These are phyloP conservation scores for Glaciozyma martinii DNA, from an alignment of 768 basidiomycete genomes.

Conservation along the genomic window DNA sequence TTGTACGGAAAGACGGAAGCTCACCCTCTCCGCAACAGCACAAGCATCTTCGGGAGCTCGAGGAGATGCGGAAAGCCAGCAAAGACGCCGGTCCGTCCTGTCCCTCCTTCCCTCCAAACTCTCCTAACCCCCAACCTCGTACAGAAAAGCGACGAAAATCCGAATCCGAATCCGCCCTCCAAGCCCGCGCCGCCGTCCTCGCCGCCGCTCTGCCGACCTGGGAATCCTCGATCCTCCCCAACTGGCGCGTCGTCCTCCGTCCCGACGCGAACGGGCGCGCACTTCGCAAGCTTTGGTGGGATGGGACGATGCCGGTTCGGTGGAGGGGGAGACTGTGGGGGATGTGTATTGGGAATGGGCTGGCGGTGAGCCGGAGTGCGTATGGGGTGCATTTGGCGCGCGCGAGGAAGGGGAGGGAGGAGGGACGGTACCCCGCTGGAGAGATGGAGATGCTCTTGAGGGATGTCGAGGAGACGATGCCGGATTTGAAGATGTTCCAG, in stretches of 20 bases:
- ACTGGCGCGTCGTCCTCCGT: conserved; percentile 61
- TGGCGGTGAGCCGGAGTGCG: conserved; percentile 71
- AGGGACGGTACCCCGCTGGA: conserved; percentile 58
- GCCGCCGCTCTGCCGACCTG: conserved; percentile 64
- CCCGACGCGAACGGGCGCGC: conserved; percentile 2
- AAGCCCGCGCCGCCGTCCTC: conserved; percentile 54
- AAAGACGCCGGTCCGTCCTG: conserved; percentile 52
- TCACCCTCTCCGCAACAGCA: conserved; percentile 19
- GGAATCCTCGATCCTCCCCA: conserved; percentile 70
- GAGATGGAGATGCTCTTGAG: conserved; percentile 59
- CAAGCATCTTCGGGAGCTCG: conserved; percentile 78
- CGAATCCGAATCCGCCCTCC: conserved; percentile 52
- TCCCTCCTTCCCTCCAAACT: neutral
- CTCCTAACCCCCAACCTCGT: neutral
- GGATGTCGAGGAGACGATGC: conserved; percentile 65
- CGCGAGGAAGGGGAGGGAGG: conserved; percentile 59
- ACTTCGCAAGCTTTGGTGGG: conserved; percentile 63
- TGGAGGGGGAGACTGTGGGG: conserved; percentile 74
- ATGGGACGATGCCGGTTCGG: conserved; percentile 67
- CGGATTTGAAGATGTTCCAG: conserved; percentile 68
- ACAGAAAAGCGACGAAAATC: conserved; percentile 63
- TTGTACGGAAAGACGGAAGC: neutral
- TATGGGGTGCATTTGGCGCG: conserved; percentile 11
- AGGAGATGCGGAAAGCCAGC: conserved; percentile 77
- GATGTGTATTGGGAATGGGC: conserved; percentile 68